Evolutionary conservation across 345 rosid species (phyloP).

Genomic region (Melaleuca alternifolia): DNA sequence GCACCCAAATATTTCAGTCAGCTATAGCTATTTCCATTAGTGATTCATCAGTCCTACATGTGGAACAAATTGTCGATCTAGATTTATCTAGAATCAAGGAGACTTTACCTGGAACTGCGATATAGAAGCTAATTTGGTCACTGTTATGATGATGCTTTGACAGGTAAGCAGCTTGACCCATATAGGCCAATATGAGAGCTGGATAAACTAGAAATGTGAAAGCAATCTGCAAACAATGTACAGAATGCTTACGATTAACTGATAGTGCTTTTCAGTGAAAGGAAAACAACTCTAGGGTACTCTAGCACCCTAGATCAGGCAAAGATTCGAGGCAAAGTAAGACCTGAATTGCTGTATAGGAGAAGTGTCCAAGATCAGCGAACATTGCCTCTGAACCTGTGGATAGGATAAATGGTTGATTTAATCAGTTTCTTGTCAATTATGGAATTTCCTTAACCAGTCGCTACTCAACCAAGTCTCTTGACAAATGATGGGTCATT

Average conservation of each 20-base stretch:
- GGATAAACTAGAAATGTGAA: constrained; percentile 13
- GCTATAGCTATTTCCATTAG: not conserved
- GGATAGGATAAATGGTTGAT: not conserved
- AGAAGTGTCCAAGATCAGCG: constrained; percentile 95
- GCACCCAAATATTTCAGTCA: not conserved
- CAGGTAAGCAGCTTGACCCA: constrained; percentile 16
- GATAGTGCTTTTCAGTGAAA: not conserved
- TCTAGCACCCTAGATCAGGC: not conserved
- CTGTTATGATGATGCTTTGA: not conserved
- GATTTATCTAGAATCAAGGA: not conserved
- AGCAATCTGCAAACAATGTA: constrained; percentile 4
- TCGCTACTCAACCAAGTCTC: not conserved
- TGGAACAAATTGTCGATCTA: not conserved
- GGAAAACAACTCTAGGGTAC: not conserved
- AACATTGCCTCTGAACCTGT: constrained; percentile 99
- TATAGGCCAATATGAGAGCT: constrained; percentile 10
- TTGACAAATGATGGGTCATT: not conserved
- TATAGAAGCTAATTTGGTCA: constrained; percentile 4
- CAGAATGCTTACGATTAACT: not conserved
- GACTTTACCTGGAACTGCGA: constrained; percentile 7
- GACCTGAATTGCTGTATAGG: constrained; percentile 10
- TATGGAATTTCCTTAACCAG: not conserved
- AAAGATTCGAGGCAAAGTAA: not conserved
- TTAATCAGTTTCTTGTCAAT: not conserved
- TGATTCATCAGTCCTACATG: not conserved